These are phyloP conservation scores for Chrysanthemum seticuspe DNA, from an alignment of 129 eudicot genomes.

Conservation along the genomic window DNA sequence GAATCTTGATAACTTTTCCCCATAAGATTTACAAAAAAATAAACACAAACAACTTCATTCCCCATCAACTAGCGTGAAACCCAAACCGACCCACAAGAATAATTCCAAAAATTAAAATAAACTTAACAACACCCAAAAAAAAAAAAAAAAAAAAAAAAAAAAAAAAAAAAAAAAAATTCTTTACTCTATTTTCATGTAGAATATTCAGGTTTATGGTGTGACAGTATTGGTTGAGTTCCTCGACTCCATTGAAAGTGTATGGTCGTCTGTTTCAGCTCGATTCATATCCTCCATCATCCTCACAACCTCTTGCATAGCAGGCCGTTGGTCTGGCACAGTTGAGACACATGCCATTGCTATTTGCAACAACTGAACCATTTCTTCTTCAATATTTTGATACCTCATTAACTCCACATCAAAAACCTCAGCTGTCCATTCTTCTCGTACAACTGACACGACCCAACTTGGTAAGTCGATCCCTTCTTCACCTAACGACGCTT, in stretches of 20 bases:
- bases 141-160: constrained; percentile 16
- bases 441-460: constrained; percentile 90
- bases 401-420: constrained; percentile 83
- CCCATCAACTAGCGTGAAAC: constrained; percentile 31
- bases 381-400: constrained; percentile 77
- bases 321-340: constrained; percentile 73
- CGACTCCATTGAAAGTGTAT: constrained; percentile 69
- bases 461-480: constrained; percentile 92
- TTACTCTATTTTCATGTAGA: constrained; percentile 31
- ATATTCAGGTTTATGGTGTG: constrained; percentile 47
- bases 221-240: constrained; percentile 52
- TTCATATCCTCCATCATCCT: constrained; percentile 81
- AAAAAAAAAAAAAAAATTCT: constrained; percentile 7
- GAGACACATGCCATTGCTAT: constrained; percentile 90
- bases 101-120: constrained; percentile 28
- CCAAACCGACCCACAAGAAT: constrained; percentile 24
- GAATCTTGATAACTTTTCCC: constrained; percentile 20
- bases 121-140: constrained; percentile 28
- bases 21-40: constrained; percentile 32
- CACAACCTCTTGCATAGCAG: constrained; percentile 76
- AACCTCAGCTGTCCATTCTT: constrained; percentile 96
- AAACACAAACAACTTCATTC: constrained; percentile 34
- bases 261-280: constrained; percentile 70
- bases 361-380: constrained; percentile 90
- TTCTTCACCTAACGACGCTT: constrained; percentile 85